Percentiles rank a stretch among this genome's conserved stretches.
phyloP scores from a whole-genome alignment of 148 eudicot genomes.

The Spergularia bocconei region DNA sequence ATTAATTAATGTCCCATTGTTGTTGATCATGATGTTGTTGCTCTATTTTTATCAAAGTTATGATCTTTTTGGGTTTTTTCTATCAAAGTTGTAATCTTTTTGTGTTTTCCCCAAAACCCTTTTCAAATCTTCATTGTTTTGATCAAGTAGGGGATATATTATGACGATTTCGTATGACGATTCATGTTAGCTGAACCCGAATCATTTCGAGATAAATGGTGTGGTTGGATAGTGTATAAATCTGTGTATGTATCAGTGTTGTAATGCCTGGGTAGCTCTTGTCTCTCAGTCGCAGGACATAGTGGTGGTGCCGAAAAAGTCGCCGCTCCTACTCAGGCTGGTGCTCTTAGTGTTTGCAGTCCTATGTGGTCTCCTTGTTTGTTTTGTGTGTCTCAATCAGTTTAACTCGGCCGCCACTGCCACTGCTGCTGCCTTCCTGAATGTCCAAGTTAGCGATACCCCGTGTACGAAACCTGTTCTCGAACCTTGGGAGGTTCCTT shows the following conservation, averaged over 20 bases:
- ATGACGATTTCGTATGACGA: background rate
- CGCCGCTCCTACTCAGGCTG: constrained; percentile 53
- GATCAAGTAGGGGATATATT: no score
- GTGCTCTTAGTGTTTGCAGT: constrained; percentile 50
- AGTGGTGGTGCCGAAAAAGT: constrained; percentile 49
- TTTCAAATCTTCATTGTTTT: no score
- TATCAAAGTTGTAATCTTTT: no score
- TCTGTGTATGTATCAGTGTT: background rate
- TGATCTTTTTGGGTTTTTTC: no score
- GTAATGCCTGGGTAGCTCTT: constrained; percentile 21
- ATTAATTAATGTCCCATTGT: no score
- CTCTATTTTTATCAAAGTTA: no score
- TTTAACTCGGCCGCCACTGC: constrained; percentile 29
- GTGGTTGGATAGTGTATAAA: background rate
- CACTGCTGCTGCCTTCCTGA: constrained; percentile 19
- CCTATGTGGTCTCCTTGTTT: constrained; percentile 64
- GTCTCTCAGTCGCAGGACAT: constrained; percentile 63
- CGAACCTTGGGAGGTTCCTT: constrained; percentile 49
- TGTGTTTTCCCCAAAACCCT: no score
- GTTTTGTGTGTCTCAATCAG: constrained; percentile 53
- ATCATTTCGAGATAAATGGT: background rate
- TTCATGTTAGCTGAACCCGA: background rate
- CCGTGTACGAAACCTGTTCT: constrained; percentile 46
- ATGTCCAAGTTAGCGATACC: constrained; percentile 40
- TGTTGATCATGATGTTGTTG: background rate